These are phyloP conservation scores for Cladosporium sp. DNA, from an alignment of 2,329 filamentous ascomycete genomes.

Conservation along the genomic window DNA sequence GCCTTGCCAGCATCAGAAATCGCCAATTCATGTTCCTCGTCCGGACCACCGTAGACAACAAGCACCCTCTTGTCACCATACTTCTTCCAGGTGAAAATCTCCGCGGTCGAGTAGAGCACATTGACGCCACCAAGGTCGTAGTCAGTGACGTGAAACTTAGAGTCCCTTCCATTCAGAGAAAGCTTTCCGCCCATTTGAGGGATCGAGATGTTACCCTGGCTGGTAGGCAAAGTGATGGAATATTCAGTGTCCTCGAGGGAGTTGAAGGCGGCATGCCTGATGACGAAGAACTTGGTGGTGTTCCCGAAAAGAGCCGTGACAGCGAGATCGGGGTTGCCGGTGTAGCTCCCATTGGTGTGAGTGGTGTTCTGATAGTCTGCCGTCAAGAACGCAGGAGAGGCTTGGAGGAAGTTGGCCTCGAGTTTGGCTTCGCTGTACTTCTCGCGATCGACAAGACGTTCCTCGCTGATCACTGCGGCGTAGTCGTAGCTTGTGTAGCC, in stretches of 20 bases:
- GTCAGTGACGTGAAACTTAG: slow-evolving; percentile 63
- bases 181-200: slow-evolving; percentile 57
- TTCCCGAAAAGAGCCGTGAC: slow-evolving; percentile 60
- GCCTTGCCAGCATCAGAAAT: slow-evolving; percentile 35
- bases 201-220: slow-evolving; percentile 53
- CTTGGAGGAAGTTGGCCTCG: slow-evolving; percentile 69
- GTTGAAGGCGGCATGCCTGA: slow-evolving; percentile 61
- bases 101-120: slow-evolving; percentile 64
- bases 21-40: slow-evolving; percentile 61
- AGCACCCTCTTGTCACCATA: slow-evolving; percentile 57
- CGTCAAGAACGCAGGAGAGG: slow-evolving; percentile 65
- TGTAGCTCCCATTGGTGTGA: slow-evolving; percentile 49
- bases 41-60: slow-evolving; percentile 59
- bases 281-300: slow-evolving; percentile 58
- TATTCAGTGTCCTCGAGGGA: slow-evolving; percentile 56
- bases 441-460: slow-evolving; percentile 63
- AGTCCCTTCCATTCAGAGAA: slow-evolving; percentile 59
- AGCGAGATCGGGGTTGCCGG: slow-evolving; percentile 48
- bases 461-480: slow-evolving; percentile 62
- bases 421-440: slow-evolving; percentile 80
- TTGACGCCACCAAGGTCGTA: slow-evolving; percentile 58
- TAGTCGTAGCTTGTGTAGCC: slow-evolving; percentile 58
- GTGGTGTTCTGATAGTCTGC: slow-evolving; percentile 50
- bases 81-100: slow-evolving; percentile 67
- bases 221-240: slow-evolving; percentile 58